phyloP scores from a whole-genome alignment of 108 stramenopile genomes.

The Cyclotella choctawhatcheeana region DNA sequence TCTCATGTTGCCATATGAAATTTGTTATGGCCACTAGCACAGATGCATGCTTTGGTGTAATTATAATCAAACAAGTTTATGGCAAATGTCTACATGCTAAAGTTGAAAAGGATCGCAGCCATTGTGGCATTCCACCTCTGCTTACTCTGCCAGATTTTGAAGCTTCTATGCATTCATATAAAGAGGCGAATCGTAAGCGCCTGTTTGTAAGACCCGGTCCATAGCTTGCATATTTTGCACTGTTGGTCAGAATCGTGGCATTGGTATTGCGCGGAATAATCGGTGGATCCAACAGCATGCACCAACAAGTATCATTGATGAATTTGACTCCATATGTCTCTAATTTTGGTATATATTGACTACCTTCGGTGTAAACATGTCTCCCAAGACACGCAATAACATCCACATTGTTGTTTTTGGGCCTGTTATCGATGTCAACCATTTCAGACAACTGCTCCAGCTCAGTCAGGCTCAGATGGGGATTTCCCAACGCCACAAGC shows the following conservation, averaged over 20 bases:
- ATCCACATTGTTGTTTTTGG: slow-evolving; percentile 52
- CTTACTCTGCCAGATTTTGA: slow-evolving; percentile 57
- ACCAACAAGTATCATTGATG: slow-evolving; percentile 92
- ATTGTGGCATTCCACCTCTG: slow-evolving; percentile 6
- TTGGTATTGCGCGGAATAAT: slow-evolving; percentile 65
- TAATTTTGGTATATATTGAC: slow-evolving; percentile 47
- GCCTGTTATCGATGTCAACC: slow-evolving; percentile 39
- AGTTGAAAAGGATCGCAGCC: slow-evolving; percentile 31
- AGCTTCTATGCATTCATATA: slow-evolving; percentile 72
- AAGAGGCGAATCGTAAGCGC: slow-evolving; percentile 61
- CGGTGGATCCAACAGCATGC: slow-evolving; percentile 85
- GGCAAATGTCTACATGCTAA: background rate
- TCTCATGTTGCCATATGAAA: no score
- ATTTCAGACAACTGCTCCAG: slow-evolving; percentile 50
- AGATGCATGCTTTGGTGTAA: no score
- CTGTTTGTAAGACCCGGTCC: slow-evolving; percentile 78
- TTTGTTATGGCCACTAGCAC: no score
- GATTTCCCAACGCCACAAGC: slow-evolving; percentile 82
- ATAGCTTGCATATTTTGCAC: slow-evolving; percentile 86
- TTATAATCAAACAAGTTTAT: no score
- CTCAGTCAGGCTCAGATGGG: slow-evolving; percentile 76
- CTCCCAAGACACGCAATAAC: slow-evolving; percentile 64
- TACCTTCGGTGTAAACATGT: slow-evolving; percentile 43
- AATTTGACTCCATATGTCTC: slow-evolving; percentile 69
- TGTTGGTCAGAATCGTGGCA: slow-evolving; percentile 76